Base-by-base conservation (phyloP, 768 basidiomycete species). In the Tephrocybe sp. region DNA sequence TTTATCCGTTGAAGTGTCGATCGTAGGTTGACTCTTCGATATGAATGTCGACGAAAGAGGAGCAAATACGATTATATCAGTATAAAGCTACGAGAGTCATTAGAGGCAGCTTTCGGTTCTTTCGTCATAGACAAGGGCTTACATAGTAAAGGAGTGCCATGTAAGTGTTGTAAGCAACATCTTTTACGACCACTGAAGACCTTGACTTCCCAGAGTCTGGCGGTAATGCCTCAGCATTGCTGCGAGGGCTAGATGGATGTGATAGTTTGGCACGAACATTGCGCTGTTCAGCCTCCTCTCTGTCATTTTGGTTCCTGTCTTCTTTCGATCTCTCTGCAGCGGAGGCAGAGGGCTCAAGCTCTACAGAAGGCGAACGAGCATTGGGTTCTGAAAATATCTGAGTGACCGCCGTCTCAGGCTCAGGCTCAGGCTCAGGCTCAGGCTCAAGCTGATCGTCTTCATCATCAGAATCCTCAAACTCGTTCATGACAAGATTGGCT, bases 1-100 rank as follows among this genome's bases (percentile, higher is more conserved):
- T 34, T 56, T 58, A 16, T 62, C 59, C 5, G 60, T 40, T 4
- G 63, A 5, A 20, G 55, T 12, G 55, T 55, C 10, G 71, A 59
- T 14, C 70, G 63, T 0, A 64, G 60, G 30, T 64, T 22, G 58
- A 12, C 58, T 58, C 34, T 61, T 69, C 32, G 48, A 53, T 55
- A 65, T 51, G 50, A 88, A 87, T 30, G 82, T 78, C 5, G 92
- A 94, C 0, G 89, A 82, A 14, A 94, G 70, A 0, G 92, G 92
- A 0, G 92, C 89, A 57, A 94, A 94, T 23, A 84, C 77, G 55
- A 94, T 87, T 22, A 77, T 78, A 60, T 92, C 89, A 13, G 92
- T 94, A 64, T 94, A 95, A 20, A 94, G 71, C 91, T 92, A 57
- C 3, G 39, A 58, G 51, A 4, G n/a, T 22, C 36, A 12, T 47